Evolutionary conservation across 768 basidiomycete species (phyloP).

Genomic region (Mycena floridula): DNA sequence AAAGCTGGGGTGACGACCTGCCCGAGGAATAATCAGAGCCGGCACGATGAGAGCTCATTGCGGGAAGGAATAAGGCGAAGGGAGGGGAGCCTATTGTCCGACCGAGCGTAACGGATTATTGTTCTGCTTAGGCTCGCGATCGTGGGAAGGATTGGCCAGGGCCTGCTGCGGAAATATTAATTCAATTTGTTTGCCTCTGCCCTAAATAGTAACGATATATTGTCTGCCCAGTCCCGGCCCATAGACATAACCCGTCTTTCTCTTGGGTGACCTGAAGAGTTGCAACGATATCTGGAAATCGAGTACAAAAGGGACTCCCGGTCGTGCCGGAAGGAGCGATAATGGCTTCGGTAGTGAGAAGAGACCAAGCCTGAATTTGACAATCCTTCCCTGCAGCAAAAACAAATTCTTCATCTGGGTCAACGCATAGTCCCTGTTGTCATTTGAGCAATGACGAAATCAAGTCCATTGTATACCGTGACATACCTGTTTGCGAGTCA

Average conservation of each 20-base stretch:
- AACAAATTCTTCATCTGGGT: conserved; percentile 49
- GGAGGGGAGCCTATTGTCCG: too few relatives aligned
- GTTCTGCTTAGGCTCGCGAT: too few relatives aligned
- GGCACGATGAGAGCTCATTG: too few relatives aligned
- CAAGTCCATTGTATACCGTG: neutral
- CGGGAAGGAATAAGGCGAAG: too few relatives aligned
- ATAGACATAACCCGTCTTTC: conserved; percentile 36
- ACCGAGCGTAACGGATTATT: too few relatives aligned
- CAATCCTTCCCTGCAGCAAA: conserved; percentile 68
- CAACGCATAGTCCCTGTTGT: conserved; percentile 53
- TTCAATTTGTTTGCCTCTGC: too few relatives aligned
- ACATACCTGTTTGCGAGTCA: conserved; percentile 46
- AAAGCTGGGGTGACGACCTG: too few relatives aligned
- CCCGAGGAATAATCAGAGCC: too few relatives aligned
- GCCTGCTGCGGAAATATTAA: too few relatives aligned
- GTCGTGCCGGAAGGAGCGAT: too few relatives aligned
- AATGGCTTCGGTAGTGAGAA: conserved; percentile 45
- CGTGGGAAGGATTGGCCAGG: too few relatives aligned
- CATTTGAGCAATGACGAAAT: conserved; percentile 4
- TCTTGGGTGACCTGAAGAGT: conserved; percentile 47
- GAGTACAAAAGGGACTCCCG: conserved; percentile 24
- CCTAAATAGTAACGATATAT: conserved; percentile 47
- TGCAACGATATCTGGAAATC: conserved; percentile 32
- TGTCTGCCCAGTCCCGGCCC: conserved; percentile 41
- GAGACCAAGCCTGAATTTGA: conserved; percentile 63